These are phyloP conservation scores for Bonia amplexicaulis DNA, from an alignment of 176 grass and related monocot genomes.

Conservation along the genomic window DNA sequence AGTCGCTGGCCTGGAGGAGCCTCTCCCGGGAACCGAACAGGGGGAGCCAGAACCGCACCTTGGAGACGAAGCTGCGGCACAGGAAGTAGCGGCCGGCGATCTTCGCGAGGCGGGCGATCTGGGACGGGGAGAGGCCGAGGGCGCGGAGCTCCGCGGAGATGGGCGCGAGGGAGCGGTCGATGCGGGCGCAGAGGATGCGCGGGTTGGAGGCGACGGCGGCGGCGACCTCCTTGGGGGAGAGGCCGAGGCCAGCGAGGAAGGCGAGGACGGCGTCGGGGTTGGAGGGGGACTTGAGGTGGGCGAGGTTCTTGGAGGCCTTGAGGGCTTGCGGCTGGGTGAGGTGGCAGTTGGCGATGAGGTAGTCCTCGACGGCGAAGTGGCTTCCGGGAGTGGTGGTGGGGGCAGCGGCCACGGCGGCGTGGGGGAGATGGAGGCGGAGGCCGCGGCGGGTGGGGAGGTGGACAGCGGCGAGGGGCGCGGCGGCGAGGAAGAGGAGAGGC, in stretches of 20 bases:
- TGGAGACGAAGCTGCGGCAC: conserved; percentile 55
- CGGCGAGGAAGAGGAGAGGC: conserved; percentile 42
- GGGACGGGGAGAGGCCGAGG: conserved; percentile 35
- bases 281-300: conserved; percentile 51
- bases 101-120: conserved; percentile 44
- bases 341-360: conserved; percentile 46
- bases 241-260: conserved; percentile 37
- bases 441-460: not conserved
- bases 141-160: too few relatives aligned
- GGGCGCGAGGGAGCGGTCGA: too few relatives aligned
- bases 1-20: conserved; percentile 53
- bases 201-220: conserved; percentile 45
- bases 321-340: conserved; percentile 37
- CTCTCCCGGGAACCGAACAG: conserved; percentile 49
- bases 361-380: conserved; percentile 39
- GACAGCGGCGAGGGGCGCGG: conserved; percentile 13
- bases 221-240: conserved; percentile 41
- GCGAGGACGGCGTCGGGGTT: conserved; percentile 50
- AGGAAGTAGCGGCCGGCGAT: conserved; percentile 44
- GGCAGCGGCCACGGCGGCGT: not conserved
- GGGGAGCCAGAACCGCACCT: conserved; percentile 56
- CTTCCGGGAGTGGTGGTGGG: not conserved
- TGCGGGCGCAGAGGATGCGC: not conserved
- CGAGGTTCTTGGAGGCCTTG: conserved; percentile 49
- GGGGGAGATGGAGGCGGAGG: conserved; percentile 13